Conservation (phyloP, 306 rosid genomes). For the Hippophae gyantsensis region DNA sequence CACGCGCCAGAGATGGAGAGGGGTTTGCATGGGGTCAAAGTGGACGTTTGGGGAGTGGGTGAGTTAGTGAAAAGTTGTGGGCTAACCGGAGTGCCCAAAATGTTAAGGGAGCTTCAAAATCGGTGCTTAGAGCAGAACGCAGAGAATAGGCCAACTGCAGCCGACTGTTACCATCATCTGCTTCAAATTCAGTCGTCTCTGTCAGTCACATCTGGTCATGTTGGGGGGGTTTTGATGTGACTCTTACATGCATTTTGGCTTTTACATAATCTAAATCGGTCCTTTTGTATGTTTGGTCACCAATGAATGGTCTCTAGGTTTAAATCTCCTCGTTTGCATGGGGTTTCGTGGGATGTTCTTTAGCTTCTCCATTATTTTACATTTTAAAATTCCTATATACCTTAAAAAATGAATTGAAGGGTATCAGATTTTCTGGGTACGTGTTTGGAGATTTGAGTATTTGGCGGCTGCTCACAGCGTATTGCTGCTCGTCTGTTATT, state of each 20-base stretch:
- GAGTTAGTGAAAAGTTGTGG: constrained; percentile 62
- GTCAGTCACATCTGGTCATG: constrained; percentile 26
- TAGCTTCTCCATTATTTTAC: not conserved
- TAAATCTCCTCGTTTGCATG: too few relatives aligned
- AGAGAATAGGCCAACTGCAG: constrained; percentile 86
- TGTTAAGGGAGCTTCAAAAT: constrained; percentile 68
- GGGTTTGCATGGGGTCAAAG: constrained; percentile 85
- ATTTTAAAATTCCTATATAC: constrained; percentile 19
- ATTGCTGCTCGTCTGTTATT: not conserved
- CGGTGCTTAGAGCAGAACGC: constrained; percentile 85
- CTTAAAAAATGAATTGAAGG: constrained; percentile 4
- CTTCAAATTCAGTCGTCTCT: constrained; percentile 77
- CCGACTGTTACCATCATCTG: constrained; percentile 95
- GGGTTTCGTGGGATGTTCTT: not conserved
- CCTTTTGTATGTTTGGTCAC: not conserved
- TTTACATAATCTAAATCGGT: not conserved
- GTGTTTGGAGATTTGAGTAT: not conserved
- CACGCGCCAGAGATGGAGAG: constrained; percentile 91
- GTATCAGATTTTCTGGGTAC: not conserved
- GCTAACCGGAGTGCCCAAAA: constrained; percentile 50
- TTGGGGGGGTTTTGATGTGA: constrained; percentile 51
- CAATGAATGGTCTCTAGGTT: not conserved
- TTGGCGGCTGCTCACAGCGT: constrained; percentile 4
- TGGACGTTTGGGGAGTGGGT: constrained; percentile 93
- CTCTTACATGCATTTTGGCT: not conserved